Evolutionary conservation across 1,139 yeast genomes (phyloP), one percentile per base, ranked within the genome.

Genomic region (Suhomyces bolitotheri): DNA sequence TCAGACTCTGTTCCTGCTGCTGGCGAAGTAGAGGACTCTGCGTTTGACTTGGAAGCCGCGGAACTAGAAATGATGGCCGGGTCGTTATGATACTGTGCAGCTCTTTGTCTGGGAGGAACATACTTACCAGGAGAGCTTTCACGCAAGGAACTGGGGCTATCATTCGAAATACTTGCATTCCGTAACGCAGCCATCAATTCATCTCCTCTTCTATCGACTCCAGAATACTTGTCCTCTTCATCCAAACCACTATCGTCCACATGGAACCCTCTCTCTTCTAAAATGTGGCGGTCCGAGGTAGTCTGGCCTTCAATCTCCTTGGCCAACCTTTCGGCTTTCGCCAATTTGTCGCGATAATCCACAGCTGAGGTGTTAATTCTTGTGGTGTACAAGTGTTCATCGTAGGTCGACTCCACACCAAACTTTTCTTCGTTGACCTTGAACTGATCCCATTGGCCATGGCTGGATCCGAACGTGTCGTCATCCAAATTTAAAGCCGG

Each of bases 151-250:
- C 39, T 31, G 6, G 47, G 25, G 14, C 32, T 25, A n/a, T 46
- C 50, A 15, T 41, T 39, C 12, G 50, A 40, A n/a, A 61, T 49
- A 22, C 53, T 56, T 20, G 66, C 62, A 22, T 56, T 60, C 44
- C 61, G 70, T 47, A 80, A 67, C 4, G 84, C 80, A 3, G 84
- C 84, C 71, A 80, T 72, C 40, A 80, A 62, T 40, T 80, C 86
- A 46, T 76, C 80, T 20, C 84, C 84, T 47, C 84, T 68, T 46
- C 58, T 37, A 40, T 71, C 77, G 35, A 92, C 98, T 29, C 97
- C 97, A 3, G 97, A 88, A 56, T 90, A 92, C 62, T 86, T 86
- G 60, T 89, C 97, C 58, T 94, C 99, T 62, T 92, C 98, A 58
- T 92, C 97, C 49, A 86, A 49, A 3, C 95, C 96, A 43, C 85